These are phyloP conservation scores for Paramecium caudatum DNA, from an alignment of 73 alveolate genomes.

Conservation along the genomic window DNA sequence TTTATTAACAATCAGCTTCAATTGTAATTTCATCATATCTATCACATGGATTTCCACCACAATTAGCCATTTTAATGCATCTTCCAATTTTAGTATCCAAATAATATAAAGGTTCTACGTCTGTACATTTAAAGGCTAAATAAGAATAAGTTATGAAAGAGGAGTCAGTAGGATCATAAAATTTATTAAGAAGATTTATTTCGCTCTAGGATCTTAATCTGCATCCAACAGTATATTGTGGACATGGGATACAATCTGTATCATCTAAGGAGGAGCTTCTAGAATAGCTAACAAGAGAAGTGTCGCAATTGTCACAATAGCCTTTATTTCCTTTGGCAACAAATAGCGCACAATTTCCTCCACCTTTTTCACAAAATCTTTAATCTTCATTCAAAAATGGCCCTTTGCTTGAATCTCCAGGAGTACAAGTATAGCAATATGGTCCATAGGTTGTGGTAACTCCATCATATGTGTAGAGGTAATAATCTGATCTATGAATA, in stretches of 20 bases:
- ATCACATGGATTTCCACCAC: not conserved
- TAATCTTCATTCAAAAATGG: constrained; percentile 19
- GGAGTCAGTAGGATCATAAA: not conserved
- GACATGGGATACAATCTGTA: constrained; percentile 52
- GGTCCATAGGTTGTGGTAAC: constrained; percentile 4
- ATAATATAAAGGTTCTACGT: not conserved
- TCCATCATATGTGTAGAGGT: not conserved
- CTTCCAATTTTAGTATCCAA: constrained; percentile 49
- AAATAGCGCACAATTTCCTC: not conserved
- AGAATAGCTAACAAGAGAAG: not conserved
- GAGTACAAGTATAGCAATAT: constrained; percentile 32
- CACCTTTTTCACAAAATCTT: constrained; percentile 41
- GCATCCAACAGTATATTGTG: constrained; percentile 27
- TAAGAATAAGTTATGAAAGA: not conserved
- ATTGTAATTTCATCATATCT: constrained; percentile 12
- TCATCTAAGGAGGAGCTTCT: not conserved
- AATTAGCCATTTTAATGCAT: not conserved
- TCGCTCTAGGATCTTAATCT: not conserved
- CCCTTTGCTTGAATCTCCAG: not conserved
- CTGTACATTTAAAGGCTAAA: not conserved
- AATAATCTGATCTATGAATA: not conserved
- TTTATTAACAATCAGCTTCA: constrained; percentile 13
- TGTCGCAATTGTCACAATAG: not conserved
- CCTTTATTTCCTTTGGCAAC: not conserved
- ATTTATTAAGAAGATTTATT: not conserved